These are phyloP conservation scores for Lentinus polychrous DNA, from an alignment of 1,284 basidiomycete genomes.

Conservation along the genomic window DNA sequence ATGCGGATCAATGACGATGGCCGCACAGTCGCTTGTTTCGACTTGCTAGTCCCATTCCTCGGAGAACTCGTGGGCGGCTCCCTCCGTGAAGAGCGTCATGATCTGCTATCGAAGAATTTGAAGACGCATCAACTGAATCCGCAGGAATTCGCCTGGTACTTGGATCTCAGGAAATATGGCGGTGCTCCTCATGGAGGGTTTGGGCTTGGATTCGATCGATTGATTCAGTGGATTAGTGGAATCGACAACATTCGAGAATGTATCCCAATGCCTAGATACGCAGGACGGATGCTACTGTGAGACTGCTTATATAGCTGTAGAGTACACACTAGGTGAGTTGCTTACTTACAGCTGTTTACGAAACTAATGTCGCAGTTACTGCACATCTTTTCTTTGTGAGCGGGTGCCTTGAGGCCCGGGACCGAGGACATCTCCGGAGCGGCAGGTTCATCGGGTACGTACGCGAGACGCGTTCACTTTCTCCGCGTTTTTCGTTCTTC, in stretches of 20 bases:
- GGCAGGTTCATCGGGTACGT: too few species aligned
- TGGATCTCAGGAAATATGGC: conserved; percentile 74
- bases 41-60: conserved; percentile 81
- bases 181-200: conserved; percentile 90
- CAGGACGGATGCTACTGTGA: conserved; percentile 56
- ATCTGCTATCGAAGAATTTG: conserved; percentile 50
- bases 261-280: conserved; percentile 85
- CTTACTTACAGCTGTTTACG: too few species aligned
- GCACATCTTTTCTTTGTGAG: too few species aligned
- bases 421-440: too few species aligned
- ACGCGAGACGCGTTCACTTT: too few species aligned
- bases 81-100: conserved; percentile 79
- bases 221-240: conserved; percentile 80
- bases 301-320: too few species aligned
- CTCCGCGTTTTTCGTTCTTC: too few species aligned
- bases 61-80: conserved; percentile 94
- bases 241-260: conserved; percentile 85
- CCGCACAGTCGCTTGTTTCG: conserved; percentile 88
- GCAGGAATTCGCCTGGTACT: conserved; percentile 77
- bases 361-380: too few species aligned
- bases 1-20: conserved; percentile 66
- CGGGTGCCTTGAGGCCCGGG: too few species aligned
- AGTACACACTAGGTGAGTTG: too few species aligned
- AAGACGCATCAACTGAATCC: conserved; percentile 38
- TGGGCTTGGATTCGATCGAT: conserved; percentile 87